These are phyloP conservation scores for Cystobasidium onofrii DNA, from an alignment of 768 basidiomycete genomes.

Conservation along the genomic window DNA sequence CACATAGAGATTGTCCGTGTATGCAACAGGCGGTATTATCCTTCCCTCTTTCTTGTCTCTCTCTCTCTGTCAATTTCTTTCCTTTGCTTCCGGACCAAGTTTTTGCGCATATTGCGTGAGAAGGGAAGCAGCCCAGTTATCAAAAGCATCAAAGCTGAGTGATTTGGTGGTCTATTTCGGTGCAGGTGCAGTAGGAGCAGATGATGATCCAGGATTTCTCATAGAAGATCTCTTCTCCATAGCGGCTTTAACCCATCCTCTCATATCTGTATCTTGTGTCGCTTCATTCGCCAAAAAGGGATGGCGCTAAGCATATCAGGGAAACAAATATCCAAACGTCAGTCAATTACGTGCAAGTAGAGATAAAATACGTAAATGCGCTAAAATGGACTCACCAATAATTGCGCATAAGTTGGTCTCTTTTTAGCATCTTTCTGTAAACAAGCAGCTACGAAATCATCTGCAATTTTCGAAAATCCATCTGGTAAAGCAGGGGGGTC, in stretches of 20 bases:
- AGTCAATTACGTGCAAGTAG: neutral
- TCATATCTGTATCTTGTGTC: constrained; percentile 68
- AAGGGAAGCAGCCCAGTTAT: too few species aligned
- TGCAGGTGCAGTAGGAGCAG: neutral
- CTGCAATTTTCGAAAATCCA: constrained; percentile 59
- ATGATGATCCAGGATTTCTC: neutral
- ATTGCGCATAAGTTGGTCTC: constrained; percentile 71
- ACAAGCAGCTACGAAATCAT: constrained; percentile 74
- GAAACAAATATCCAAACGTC: neutral
- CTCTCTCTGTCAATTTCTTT: too few species aligned
- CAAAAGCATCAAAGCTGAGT: too few species aligned
- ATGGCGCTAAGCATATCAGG: constrained; percentile 55
- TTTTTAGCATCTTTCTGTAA: constrained; percentile 69
- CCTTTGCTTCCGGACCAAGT: too few species aligned
- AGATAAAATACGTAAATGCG: constrained; percentile 2
- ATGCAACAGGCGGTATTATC: too few species aligned
- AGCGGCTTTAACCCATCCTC: constrained; percentile 60
- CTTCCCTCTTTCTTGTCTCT: too few species aligned
- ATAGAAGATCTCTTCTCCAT: constrained; percentile 17
- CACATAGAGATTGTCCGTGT: too few species aligned
- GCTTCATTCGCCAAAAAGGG: constrained; percentile 64
- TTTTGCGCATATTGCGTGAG: too few species aligned
- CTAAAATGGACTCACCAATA: constrained; percentile 54
- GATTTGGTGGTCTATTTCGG: too few species aligned
- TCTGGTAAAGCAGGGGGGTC: constrained; percentile 80